A percentile compares a stretch with the other conserved stretches of the same genome.
Evolutionary conservation across 1,139 yeast genomes (phyloP).

Genomic region (Magnusiomyces sp.): DNA sequence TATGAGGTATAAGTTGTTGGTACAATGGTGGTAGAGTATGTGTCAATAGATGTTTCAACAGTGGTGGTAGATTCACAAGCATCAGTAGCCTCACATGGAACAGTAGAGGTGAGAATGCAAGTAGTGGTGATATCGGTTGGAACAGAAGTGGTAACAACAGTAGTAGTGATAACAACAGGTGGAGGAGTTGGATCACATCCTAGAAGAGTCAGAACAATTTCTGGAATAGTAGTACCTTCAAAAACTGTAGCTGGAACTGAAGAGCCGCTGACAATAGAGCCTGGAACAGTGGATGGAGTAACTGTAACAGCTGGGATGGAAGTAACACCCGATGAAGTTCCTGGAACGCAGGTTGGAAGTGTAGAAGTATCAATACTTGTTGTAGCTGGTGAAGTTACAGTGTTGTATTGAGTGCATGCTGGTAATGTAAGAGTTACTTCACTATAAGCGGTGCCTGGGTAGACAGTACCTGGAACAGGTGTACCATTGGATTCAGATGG

Average conservation of each 20-base stretch:
- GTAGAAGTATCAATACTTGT: neutral
- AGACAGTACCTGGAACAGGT: conserved; percentile 1
- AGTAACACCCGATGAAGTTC: conserved; percentile 1
- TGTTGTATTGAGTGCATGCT: conserved; percentile 7
- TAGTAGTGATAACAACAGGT: conserved; percentile 1
- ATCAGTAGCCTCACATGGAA: conserved; percentile 3
- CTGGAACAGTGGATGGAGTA: conserved; percentile 2
- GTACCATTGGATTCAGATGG: conserved; percentile 2
- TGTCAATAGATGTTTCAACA: neutral
- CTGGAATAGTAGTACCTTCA: conserved; percentile 1
- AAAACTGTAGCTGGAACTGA: conserved; percentile 1
- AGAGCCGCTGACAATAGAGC: neutral
- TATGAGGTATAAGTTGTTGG: conserved; percentile 3
- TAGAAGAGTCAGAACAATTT: neutral
- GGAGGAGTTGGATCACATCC: conserved; percentile 1
- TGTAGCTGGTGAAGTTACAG: conserved; percentile 2
- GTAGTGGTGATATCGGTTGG: conserved; percentile 1
- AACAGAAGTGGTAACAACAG: neutral
- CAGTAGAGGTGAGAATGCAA: neutral
- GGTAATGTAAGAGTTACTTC: conserved; percentile 6
- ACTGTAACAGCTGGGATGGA: conserved; percentile 2
- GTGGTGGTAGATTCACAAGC: conserved; percentile 1
- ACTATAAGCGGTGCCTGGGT: neutral
- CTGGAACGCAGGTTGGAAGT: conserved; percentile 1
- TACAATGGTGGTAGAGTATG: conserved; percentile 4